Conservation (phyloP, 2,329 filamentous ascomycete genomes). For the Apiospora saccharicola region DNA sequence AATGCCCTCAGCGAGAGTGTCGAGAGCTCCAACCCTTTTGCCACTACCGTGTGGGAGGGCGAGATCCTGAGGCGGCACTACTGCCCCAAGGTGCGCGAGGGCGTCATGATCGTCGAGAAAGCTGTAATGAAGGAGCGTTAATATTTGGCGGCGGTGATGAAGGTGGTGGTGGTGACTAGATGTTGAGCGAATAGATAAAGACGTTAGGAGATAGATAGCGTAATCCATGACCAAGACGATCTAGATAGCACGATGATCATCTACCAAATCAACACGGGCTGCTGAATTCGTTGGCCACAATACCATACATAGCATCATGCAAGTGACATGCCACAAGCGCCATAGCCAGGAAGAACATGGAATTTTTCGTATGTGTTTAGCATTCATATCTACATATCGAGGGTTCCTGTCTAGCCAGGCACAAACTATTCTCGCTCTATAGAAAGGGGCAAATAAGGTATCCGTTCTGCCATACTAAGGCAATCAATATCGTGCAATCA, state of each 20-base stretch:
- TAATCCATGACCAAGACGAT: not conserved
- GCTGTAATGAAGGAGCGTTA: slow-evolving; percentile 50
- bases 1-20: slow-evolving; percentile 76
- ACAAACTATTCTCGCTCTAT: not conserved
- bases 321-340: not conserved
- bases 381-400: not conserved
- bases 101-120: slow-evolving; percentile 74
- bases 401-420: not conserved
- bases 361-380: not conserved
- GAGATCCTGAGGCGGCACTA: slow-evolving; percentile 87
- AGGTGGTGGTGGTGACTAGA: not conserved
- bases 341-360: not conserved
- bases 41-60: slow-evolving; percentile 90
- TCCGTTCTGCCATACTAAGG: not conserved
- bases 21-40: slow-evolving; percentile 89
- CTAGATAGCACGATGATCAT: not conserved
- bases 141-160: not conserved
- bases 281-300: not conserved
- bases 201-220: not conserved
- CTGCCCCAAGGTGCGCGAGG: slow-evolving; percentile 84
- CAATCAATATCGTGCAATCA: not conserved
- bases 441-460: not conserved
- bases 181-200: not conserved
- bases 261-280: not conserved
- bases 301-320: not conserved